A percentile compares a stretch with the other conserved stretches of the same genome.
Conservation (phyloP, 768 basidiomycete species). For the Mrakia frigida region DNA sequence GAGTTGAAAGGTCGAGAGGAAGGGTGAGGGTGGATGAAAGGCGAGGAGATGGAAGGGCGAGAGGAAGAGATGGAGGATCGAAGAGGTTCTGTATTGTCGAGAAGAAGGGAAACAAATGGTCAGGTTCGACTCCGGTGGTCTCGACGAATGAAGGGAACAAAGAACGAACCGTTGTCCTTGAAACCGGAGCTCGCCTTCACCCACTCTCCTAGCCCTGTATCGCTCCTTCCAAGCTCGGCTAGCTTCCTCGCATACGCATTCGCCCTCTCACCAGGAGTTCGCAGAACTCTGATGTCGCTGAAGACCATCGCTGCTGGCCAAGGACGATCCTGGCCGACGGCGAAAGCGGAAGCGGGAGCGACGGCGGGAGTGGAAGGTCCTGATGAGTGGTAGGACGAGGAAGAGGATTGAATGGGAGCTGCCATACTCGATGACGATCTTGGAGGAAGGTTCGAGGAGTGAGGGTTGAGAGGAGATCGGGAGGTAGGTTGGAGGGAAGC, state of each 20-base stretch:
- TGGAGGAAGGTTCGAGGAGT: slow-evolving; percentile 17
- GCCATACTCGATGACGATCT: not conserved
- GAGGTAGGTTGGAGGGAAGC: slow-evolving; percentile 5
- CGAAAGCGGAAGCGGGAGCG: not conserved
- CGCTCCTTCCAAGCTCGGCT: slow-evolving; percentile 67
- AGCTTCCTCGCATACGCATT: slow-evolving; percentile 72
- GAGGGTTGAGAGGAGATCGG: not conserved
- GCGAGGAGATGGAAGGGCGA: not conserved
- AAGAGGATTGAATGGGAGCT: not conserved
- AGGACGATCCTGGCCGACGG: not conserved
- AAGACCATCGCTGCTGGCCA: slow-evolving; percentile 57
- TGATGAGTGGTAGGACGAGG: not conserved
- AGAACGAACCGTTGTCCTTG: not conserved
- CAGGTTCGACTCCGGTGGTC: not conserved
- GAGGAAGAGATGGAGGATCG: not conserved
- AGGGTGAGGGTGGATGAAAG: not conserved
- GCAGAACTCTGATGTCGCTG: slow-evolving; percentile 57
- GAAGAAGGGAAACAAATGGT: too few relatives aligned
- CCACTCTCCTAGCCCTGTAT: slow-evolving; percentile 77
- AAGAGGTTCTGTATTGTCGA: not conserved
- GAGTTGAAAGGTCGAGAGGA: not conserved
- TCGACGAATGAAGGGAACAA: too few relatives aligned
- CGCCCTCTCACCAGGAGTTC: slow-evolving; percentile 62
- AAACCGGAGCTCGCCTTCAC: slow-evolving; percentile 40
- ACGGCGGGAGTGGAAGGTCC: not conserved